Evolutionary conservation across 2,329 filamentous ascomycete species (phyloP).

Genomic region (Aspergillus sojae): DNA sequence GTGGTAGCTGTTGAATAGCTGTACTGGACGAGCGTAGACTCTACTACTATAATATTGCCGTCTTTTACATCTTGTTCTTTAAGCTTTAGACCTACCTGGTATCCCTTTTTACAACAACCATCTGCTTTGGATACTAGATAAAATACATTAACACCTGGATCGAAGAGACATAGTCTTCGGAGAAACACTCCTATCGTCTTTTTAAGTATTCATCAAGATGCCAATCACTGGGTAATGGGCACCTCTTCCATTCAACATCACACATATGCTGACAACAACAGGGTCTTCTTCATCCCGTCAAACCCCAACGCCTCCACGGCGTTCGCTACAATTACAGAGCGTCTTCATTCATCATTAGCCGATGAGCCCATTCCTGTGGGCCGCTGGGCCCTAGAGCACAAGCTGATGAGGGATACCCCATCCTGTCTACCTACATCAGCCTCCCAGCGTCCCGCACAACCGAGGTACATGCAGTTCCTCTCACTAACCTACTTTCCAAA

Average conservation of each 20-base stretch:
- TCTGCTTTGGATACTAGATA: not conserved
- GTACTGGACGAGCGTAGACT: not conserved
- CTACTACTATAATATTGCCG: not conserved
- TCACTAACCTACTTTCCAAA: constrained; percentile 43
- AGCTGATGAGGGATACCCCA: constrained; percentile 47
- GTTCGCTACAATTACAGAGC: constrained; percentile 38
- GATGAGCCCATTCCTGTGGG: constrained; percentile 39
- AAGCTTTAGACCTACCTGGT: not conserved
- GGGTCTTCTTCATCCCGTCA: constrained; percentile 48
- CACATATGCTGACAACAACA: constrained; percentile 20
- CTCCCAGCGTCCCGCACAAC: constrained; percentile 31
- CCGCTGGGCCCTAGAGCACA: constrained; percentile 47
- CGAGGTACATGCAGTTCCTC: constrained; percentile 47
- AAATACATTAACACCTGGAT: not conserved
- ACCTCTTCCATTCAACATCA: not conserved
- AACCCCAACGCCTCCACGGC: constrained; percentile 43
- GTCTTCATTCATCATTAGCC: constrained; percentile 39
- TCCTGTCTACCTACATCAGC: constrained; percentile 41
- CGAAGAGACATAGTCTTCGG: not conserved
- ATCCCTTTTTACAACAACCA: not conserved
- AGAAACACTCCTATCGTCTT: not conserved
- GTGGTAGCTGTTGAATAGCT: not conserved
- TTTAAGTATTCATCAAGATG: constrained; percentile 24
- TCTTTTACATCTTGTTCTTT: not conserved
- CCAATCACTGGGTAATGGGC: constrained; percentile 39